phyloP scores from a whole-genome alignment of 2,329 filamentous ascomycete species.

The Fusarium sp. region DNA sequence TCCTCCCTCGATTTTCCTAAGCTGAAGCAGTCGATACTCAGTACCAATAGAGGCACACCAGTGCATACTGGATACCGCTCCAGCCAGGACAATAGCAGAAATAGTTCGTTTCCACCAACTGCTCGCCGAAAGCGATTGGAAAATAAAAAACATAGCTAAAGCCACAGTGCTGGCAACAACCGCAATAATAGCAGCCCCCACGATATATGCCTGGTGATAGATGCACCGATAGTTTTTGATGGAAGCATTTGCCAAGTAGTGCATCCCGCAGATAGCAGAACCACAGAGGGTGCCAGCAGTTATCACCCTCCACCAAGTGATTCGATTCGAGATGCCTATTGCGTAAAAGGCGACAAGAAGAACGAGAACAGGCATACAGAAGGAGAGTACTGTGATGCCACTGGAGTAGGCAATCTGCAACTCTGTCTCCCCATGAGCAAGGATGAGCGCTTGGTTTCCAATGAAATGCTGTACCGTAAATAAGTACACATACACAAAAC shows the following conservation, averaged over 20 bases:
- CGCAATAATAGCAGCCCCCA: conserved; percentile 77
- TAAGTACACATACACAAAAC: conserved; percentile 3
- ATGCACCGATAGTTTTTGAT: conserved; percentile 80
- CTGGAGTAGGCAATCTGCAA: conserved; percentile 11
- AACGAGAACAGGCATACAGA: conserved; percentile 65
- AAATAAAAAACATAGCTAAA: conserved; percentile 80
- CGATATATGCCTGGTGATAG: conserved; percentile 69
- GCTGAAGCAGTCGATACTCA: conserved; percentile 66
- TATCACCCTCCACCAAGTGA: conserved; percentile 68
- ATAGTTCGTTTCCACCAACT: conserved; percentile 79
- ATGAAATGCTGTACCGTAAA: conserved; percentile 7
- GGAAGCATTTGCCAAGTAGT: conserved; percentile 85
- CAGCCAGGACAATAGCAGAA: conserved; percentile 76
- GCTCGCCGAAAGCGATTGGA: conserved; percentile 79
- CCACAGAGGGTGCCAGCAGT: conserved; percentile 77
- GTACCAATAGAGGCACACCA: conserved; percentile 83
- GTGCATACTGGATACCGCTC: conserved; percentile 88
- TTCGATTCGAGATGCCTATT: conserved; percentile 68
- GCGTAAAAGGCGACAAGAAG: conserved; percentile 79
- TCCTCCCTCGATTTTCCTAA: conserved; percentile 47
- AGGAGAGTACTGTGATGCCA: conserved; percentile 10
- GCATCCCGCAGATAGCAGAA: conserved; percentile 83
- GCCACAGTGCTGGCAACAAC: conserved; percentile 76
- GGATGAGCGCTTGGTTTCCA: conserved; percentile 4
- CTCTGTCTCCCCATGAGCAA: neutral